These are phyloP conservation scores for Suzukiozyma palmioleophila DNA, from an alignment of 1,139 yeast genomes.

Conservation along the genomic window DNA sequence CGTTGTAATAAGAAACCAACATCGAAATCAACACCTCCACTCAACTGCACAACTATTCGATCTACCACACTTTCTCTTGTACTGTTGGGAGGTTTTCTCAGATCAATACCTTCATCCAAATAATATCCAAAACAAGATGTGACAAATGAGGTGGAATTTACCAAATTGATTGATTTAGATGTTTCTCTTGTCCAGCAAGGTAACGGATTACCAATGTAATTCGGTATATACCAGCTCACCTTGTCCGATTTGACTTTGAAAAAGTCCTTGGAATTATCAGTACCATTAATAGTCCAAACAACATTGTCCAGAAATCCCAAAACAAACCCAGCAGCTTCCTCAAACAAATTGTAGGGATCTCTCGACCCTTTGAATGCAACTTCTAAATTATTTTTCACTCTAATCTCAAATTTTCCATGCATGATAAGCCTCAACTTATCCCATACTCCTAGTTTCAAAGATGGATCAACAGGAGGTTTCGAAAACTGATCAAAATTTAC, in stretches of 20 bases:
- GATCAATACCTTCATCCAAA: constrained; percentile 23
- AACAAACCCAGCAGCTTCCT: constrained; percentile 37
- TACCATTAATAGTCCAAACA: constrained; percentile 36
- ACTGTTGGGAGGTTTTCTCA: constrained; percentile 9
- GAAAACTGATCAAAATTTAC: constrained; percentile 78
- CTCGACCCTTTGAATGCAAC: constrained; percentile 48
- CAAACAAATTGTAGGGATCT: constrained; percentile 42
- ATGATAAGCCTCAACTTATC: constrained; percentile 48
- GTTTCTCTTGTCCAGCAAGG: constrained; percentile 59
- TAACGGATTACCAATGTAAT: constrained; percentile 55
- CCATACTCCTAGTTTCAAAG: constrained; percentile 55
- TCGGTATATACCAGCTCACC: constrained; percentile 51
- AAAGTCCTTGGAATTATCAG: constrained; percentile 36
- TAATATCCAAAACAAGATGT: constrained; percentile 52
- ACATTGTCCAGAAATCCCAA: constrained; percentile 36
- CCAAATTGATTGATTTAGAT: constrained; percentile 37
- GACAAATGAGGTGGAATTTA: constrained; percentile 39
- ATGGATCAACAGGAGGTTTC: constrained; percentile 71
- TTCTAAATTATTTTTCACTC: constrained; percentile 41
- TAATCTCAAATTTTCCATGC: constrained; percentile 43
- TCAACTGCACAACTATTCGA: constrained; percentile 33
- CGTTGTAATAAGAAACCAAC: constrained; percentile 61
- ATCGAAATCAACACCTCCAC: constrained; percentile 57
- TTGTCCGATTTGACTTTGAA: constrained; percentile 34
- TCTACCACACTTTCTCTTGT: constrained; percentile 45